phyloP scores from a whole-genome alignment of 2,329 filamentous ascomycete species.

The Aspergillus texensis region DNA sequence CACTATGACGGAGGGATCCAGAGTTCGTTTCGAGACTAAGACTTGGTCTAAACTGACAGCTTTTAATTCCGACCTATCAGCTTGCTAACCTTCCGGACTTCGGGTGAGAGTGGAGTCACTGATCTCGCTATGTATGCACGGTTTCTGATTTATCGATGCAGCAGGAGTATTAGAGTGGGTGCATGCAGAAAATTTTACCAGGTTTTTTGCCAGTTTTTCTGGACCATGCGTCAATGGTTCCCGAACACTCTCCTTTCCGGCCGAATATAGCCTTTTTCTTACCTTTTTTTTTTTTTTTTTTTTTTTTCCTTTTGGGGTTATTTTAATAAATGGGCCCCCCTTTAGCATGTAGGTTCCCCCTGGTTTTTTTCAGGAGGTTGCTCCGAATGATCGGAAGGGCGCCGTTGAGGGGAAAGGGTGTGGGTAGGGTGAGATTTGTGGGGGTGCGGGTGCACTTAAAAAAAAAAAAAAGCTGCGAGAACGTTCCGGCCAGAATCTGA shows the following conservation, averaged over 20 bases:
- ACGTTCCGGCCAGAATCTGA: too few species aligned
- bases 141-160: slow-evolving; percentile 6
- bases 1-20: slow-evolving; percentile 2
- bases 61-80: background rate
- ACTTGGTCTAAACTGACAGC: slow-evolving; percentile 1
- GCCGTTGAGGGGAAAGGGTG: too few species aligned
- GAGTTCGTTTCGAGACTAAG: slow-evolving; percentile 1
- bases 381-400: too few species aligned
- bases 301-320: too few species aligned
- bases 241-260: slow-evolving; percentile 16
- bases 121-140: slow-evolving; percentile 5
- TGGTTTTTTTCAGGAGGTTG: too few species aligned
- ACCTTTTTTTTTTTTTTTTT: background rate
- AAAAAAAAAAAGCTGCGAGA: too few species aligned
- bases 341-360: too few species aligned
- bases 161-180: slow-evolving; percentile 6
- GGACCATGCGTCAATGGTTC: background rate
- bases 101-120: background rate
- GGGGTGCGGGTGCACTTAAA: too few species aligned
- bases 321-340: too few species aligned
- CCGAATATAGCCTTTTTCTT: slow-evolving; percentile 8
- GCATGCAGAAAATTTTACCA: slow-evolving; percentile 1
- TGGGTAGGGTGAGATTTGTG: too few species aligned
- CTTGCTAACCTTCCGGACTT: background rate
- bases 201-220: background rate